Conservation (phyloP, 1,284 basidiomycete species). For the Takashimella koratensis region DNA sequence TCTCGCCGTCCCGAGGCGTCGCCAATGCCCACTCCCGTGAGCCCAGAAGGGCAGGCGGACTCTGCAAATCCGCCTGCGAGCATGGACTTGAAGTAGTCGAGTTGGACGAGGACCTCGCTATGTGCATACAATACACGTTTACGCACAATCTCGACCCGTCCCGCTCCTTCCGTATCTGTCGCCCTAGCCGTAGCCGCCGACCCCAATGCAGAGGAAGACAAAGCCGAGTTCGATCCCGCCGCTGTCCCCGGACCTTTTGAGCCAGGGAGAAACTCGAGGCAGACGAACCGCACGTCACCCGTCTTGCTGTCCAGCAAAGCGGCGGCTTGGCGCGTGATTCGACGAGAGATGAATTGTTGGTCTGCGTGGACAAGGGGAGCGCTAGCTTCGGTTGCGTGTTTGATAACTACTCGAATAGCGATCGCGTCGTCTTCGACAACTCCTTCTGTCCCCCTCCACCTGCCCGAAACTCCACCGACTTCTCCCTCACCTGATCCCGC, state of each 20-base stretch:
- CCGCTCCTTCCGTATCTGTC: neutral
- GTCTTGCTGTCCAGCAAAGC: slow-evolving; percentile 41
- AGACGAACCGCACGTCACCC: slow-evolving; percentile 63
- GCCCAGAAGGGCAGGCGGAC: slow-evolving; percentile 37
- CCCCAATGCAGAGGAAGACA: too few species aligned
- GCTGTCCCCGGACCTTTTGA: neutral
- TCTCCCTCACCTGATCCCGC: too few species aligned
- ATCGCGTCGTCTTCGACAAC: slow-evolving; percentile 61
- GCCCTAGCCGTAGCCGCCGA: neutral
- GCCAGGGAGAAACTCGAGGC: slow-evolving; percentile 58
- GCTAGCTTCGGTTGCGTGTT: slow-evolving; percentile 55
- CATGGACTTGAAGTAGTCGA: slow-evolving; percentile 79
- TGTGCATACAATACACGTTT: slow-evolving; percentile 68
- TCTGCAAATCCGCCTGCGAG: slow-evolving; percentile 68
- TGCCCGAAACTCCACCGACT: neutral
- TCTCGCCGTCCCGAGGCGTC: neutral
- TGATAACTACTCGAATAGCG: slow-evolving; percentile 63
- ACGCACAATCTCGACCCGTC: slow-evolving; percentile 10
- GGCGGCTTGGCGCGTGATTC: slow-evolving; percentile 14
- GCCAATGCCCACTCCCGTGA: too few species aligned
- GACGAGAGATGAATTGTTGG: slow-evolving; percentile 43
- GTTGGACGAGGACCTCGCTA: slow-evolving; percentile 64
- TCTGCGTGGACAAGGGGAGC: slow-evolving; percentile 58
- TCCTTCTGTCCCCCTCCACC: too few species aligned
- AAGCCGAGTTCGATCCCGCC: too few species aligned